Percentiles rank a stretch among this genome's conserved stretches.
Evolutionary conservation across 805 yeast species (phyloP).

Genomic region (Yamadazyma olivae): DNA sequence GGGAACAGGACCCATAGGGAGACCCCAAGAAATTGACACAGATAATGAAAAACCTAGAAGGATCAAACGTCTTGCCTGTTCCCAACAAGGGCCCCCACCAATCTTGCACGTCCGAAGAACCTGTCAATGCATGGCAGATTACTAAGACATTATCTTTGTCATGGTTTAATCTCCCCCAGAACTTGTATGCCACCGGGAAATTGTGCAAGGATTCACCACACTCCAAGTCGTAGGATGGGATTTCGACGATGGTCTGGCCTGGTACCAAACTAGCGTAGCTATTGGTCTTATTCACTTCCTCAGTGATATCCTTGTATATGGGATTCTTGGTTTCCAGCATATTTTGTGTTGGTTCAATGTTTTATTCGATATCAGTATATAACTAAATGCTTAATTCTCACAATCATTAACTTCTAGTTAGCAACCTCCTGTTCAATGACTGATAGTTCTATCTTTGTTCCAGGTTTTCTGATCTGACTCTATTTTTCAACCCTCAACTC

Average conservation of each 20-base stretch:
- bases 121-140: conserved; percentile 95
- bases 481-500: neutral
- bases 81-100: conserved; percentile 99
- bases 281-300: conserved; percentile 51
- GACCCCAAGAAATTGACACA: conserved; percentile 94
- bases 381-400: conserved; percentile 17
- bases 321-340: conserved; percentile 10
- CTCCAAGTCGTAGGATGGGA: conserved; percentile 74
- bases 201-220: conserved; percentile 70
- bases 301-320: conserved; percentile 38
- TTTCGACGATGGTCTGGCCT: conserved; percentile 73
- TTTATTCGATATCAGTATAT: conserved; percentile 12
- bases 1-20: conserved; percentile 95
- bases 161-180: conserved; percentile 86
- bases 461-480: too few species aligned
- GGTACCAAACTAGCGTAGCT: conserved; percentile 68
- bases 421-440: neutral
- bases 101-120: conserved; percentile 91
- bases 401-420: conserved; percentile 14
- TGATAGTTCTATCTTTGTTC: too few species aligned
- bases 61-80: conserved; percentile 83
- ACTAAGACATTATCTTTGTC: conserved; percentile 73
- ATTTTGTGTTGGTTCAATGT: neutral
- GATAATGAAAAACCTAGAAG: conserved; percentile 77
- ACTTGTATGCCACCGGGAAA: conserved; percentile 92